Conservation (phyloP, 331 rosid species). For the Arachis monticola region DNA sequence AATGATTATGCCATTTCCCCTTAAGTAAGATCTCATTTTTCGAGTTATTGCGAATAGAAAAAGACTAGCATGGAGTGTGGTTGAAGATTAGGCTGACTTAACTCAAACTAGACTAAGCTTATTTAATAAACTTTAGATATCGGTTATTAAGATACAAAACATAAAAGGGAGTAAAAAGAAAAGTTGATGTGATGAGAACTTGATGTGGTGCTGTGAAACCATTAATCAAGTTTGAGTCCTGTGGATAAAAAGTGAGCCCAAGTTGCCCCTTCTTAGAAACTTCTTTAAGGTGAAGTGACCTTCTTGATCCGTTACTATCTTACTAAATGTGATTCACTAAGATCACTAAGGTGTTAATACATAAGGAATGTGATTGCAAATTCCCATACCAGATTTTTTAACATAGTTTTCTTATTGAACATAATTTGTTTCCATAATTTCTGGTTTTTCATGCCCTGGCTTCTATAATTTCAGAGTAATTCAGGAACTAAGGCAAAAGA, state of each 20-base stretch:
- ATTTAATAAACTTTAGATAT: neutral
- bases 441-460: conserved; percentile 35
- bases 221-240: neutral
- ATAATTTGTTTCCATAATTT: neutral
- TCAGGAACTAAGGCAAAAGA: conserved; percentile 97
- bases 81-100: neutral
- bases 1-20: neutral
- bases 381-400: neutral
- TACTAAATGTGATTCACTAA: neutral
- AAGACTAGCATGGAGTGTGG: neutral
- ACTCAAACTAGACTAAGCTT: neutral
- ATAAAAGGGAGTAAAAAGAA: neutral
- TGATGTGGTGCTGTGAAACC: neutral
- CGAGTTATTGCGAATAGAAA: neutral
- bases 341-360: neutral
- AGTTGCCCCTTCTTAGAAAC: neutral
- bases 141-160: neutral
- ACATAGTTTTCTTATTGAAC: neutral
- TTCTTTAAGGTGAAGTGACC: neutral
- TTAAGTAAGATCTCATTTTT: too few species aligned
- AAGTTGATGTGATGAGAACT: neutral
- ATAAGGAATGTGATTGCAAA: neutral
- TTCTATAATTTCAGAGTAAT: conserved; percentile 76
- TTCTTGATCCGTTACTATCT: neutral
- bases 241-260: neutral